phyloP scores from a whole-genome alignment of 2,329 filamentous ascomycete genomes.

The Pezicula rhizophila region DNA sequence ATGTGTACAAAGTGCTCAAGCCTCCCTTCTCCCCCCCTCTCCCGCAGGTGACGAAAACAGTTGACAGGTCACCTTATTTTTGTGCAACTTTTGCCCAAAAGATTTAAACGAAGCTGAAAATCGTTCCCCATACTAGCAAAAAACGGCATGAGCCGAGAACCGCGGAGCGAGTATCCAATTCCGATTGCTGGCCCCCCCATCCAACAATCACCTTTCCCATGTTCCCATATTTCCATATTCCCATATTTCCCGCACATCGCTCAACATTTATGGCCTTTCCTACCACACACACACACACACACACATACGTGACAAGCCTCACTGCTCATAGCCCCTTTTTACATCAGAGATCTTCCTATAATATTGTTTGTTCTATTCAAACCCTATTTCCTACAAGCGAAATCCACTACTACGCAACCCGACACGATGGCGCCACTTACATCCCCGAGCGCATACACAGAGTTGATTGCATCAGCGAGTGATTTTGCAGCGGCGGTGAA shows the following conservation, averaged over 20 bases:
- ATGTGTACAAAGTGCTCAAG: too few species aligned
- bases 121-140: too few species aligned
- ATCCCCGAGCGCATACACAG: conserved; percentile 7
- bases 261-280: neutral
- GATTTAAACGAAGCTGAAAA: too few species aligned
- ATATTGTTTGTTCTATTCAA: neutral
- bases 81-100: too few species aligned
- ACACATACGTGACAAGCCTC: neutral
- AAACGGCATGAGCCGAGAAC: too few species aligned
- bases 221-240: neutral
- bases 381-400: neutral
- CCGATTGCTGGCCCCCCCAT: too few species aligned
- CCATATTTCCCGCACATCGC: neutral
- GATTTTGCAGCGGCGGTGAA: conserved; percentile 13
- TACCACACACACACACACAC: neutral
- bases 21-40: too few species aligned
- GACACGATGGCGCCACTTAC: conserved; percentile 1
- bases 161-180: too few species aligned
- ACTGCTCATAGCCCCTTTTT: too few species aligned
- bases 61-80: too few species aligned
- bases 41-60: too few species aligned
- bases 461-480: conserved; percentile 11
- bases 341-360: neutral
- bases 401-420: neutral
- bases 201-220: too few species aligned